Conservation (phyloP, 2,329 filamentous ascomycete genomes). For the Colletotrichum orchidophilum region DNA sequence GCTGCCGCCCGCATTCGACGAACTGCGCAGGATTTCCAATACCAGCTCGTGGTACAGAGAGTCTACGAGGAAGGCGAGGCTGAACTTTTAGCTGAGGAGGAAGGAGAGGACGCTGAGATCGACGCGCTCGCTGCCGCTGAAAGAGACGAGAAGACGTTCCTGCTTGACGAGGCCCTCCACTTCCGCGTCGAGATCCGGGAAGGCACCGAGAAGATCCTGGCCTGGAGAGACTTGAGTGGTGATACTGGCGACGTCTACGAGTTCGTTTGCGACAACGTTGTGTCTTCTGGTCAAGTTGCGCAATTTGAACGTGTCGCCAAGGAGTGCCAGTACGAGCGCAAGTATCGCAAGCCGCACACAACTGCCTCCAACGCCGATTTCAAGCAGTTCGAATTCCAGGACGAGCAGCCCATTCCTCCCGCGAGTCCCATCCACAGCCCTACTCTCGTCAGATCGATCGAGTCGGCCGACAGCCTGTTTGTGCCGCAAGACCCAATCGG, state of each 20-base stretch:
- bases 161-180: constrained; percentile 91
- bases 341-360: constrained; percentile 83
- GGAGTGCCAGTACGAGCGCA: constrained; percentile 98
- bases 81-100: constrained; percentile 88
- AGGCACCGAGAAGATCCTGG: constrained; percentile 84
- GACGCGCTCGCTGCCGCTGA: constrained; percentile 78
- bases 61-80: constrained; percentile 98
- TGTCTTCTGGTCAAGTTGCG: constrained; percentile 75
- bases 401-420: constrained; percentile 70
- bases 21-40: constrained; percentile 95
- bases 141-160: constrained; percentile 96
- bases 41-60: constrained; percentile 94
- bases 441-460: constrained; percentile 61
- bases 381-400: constrained; percentile 80
- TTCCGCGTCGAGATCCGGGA: constrained; percentile 86
- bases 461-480: constrained; percentile 67
- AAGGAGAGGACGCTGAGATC: constrained; percentile 80
- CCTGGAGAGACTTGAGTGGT: constrained; percentile 94
- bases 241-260: constrained; percentile 97
- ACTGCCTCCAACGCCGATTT: constrained; percentile 85
- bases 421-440: constrained; percentile 72
- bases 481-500: constrained; percentile 17
- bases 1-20: constrained; percentile 89
- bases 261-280: constrained; percentile 88
- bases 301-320: constrained; percentile 85